These are phyloP conservation scores for Lithocarpus polystachyus DNA, from an alignment of 306 rosid genomes.

Conservation along the genomic window DNA sequence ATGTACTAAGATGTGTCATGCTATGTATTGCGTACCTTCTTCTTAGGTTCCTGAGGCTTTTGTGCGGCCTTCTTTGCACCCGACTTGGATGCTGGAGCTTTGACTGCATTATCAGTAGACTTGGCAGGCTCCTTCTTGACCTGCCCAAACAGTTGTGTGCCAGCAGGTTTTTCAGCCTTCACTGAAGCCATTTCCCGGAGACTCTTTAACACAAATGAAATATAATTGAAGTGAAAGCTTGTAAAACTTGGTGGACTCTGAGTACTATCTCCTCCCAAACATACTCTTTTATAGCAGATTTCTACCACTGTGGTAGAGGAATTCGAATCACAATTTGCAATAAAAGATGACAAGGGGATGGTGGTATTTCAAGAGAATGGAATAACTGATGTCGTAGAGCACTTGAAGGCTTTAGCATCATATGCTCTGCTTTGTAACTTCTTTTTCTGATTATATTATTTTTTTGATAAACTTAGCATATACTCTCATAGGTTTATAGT, in stretches of 20 bases:
- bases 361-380: conserved; percentile 13
- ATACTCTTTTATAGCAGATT: conserved; percentile 14
- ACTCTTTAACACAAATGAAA: background rate
- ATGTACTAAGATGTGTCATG: background rate
- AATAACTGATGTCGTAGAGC: conserved; percentile 4
- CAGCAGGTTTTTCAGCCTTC: conserved; percentile 40
- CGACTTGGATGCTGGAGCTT: conserved; percentile 45
- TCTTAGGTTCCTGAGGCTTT: conserved; percentile 61
- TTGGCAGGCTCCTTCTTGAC: conserved; percentile 46
- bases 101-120: conserved; percentile 23
- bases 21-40: conserved; percentile 39
- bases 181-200: conserved; percentile 33
- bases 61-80: conserved; percentile 52
- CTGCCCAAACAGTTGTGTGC: conserved; percentile 43
- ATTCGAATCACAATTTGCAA: conserved; percentile 23
- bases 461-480: background rate
- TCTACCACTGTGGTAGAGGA: conserved; percentile 4
- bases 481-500: background rate
- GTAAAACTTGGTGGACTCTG: background rate
- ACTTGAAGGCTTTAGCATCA: conserved; percentile 20
- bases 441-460: background rate
- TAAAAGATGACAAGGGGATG: background rate
- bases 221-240: background rate
- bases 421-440: conserved; percentile 25
- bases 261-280: background rate